A percentile compares a stretch with the other conserved stretches of the same genome.
Conservation (phyloP, 2,329 filamentous ascomycete genomes). For the Arthroderma uncinatum region DNA sequence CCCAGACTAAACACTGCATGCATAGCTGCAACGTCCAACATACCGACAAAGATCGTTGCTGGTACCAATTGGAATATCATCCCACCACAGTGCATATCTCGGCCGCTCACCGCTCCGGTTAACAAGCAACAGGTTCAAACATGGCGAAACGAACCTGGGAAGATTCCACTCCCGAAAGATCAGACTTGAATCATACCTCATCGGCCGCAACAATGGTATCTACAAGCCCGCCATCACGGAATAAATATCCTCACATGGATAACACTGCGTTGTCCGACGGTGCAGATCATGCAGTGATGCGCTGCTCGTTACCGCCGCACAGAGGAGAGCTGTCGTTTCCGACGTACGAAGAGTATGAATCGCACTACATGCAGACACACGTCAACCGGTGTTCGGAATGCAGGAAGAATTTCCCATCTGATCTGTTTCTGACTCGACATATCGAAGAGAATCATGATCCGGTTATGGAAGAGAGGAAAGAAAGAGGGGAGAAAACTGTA, state of each 20-base stretch:
- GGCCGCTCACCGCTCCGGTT: neutral
- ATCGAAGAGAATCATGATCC: conserved; percentile 88
- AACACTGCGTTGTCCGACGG: conserved; percentile 12
- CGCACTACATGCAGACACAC: conserved; percentile 73
- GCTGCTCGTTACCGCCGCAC: conserved; percentile 74
- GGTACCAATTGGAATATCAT: neutral
- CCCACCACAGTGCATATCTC: neutral
- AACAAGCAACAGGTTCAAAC: neutral
- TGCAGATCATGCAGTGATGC: conserved; percentile 46
- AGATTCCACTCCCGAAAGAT: conserved; percentile 37
- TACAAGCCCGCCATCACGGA: conserved; percentile 14
- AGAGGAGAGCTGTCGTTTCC: conserved; percentile 56
- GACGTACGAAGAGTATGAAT: conserved; percentile 70
- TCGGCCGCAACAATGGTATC: conserved; percentile 8
- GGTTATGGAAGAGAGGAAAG: conserved; percentile 57
- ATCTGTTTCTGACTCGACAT: conserved; percentile 68
- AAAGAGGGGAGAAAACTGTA: conserved; percentile 77
- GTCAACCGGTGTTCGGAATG: conserved; percentile 78
- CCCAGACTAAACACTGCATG: neutral
- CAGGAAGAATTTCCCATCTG: conserved; percentile 74
- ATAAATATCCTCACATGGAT: conserved; percentile 50
- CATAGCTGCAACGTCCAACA: neutral
- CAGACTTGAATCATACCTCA: conserved; percentile 20
- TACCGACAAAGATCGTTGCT: neutral
- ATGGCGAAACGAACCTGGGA: conserved; percentile 54